Base-by-base conservation (phyloP, 2,329 filamentous ascomycete genomes). In the Sphaerostilbella broomeana region DNA sequence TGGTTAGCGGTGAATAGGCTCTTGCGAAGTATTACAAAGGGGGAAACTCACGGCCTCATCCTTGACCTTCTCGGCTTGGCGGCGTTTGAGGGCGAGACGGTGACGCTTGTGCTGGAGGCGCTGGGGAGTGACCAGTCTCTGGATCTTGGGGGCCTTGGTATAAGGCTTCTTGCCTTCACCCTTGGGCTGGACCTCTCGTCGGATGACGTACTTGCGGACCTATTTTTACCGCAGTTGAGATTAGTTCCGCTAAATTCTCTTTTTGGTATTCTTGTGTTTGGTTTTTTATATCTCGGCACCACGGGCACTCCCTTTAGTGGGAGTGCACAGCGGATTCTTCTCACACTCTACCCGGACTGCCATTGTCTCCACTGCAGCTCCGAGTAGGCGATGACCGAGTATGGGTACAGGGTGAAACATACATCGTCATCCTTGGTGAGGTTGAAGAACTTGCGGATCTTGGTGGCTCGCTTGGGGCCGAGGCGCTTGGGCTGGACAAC, bases 401-500 rank as follows among this genome's bases (percentile, higher is more conserved):
- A 65, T 65, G 62, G 56, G 70, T 70, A 65, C 63, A 70, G 65
- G 64, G 61, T 63, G 68, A 60, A 61, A 88, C 86, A 81, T 85
- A 97, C 90, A 86, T 98, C 92, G 79, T 98, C 92, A 84, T 97
- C 89, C 89, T 97, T 97, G 86, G 84, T 90, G 81, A 98, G 86
- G 77, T 87, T 83, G 78, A 97, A 98, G 85, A 98, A 98, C 69
- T 82, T 84, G 73, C 90, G 87, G 76, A 98, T 97, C 88, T 97
- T 98, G 77, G 88, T 95, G 67, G 92, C 92, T 65, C 92, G 86
- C 89, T 98, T 98, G 77, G 92, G 92, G 61, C 92, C 92, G 65
- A 98, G 86, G 63, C 92, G 86, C 86, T 98, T 98, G 72, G 92
- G 92, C 79, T 94, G 86, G 65, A 97, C 88, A 68, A 84, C 81